Conservation (phyloP, 768 basidiomycete species). For the Mycena pura region DNA sequence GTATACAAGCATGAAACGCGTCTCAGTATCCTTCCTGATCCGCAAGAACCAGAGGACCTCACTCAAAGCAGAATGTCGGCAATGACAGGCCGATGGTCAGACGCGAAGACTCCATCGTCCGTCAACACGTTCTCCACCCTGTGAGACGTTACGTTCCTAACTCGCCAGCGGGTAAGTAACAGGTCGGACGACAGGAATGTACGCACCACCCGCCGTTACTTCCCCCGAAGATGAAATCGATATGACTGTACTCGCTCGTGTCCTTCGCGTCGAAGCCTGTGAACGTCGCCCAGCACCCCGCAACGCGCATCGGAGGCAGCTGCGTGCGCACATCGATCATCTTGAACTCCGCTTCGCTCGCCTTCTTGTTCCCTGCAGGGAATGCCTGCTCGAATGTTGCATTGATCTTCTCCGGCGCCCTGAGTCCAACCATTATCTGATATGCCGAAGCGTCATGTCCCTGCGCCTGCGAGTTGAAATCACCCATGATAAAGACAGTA, state of each 20-base stretch:
- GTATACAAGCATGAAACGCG: too few species aligned
- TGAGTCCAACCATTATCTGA: conserved; percentile 52
- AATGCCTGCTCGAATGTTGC: conserved; percentile 50
- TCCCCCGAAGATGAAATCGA: conserved; percentile 61
- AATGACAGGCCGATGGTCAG: conserved; percentile 64
- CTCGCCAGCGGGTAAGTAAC: background rate
- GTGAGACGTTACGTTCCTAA: too few species aligned
- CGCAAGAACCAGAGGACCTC: too few species aligned
- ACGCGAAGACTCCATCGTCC: conserved; percentile 59
- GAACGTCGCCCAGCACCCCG: conserved; percentile 54
- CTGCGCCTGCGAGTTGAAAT: conserved; percentile 57
- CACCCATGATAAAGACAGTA: conserved; percentile 57
- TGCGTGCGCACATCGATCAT: conserved; percentile 50
- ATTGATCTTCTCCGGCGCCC: conserved; percentile 47
- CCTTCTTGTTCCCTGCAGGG: too few species aligned
- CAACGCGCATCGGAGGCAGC: conserved; percentile 46
- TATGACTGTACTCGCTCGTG: conserved; percentile 43
- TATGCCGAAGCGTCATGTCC: conserved; percentile 59
- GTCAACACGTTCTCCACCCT: conserved; percentile 48
- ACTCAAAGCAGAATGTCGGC: conserved; percentile 42
- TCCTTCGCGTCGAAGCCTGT: conserved; percentile 53
- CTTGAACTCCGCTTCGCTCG: conserved; percentile 46
- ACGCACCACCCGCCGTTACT: conserved; percentile 48
- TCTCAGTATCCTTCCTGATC: too few species aligned
- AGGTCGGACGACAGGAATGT: background rate